Evolutionary conservation across 1,284 basidiomycete genomes (phyloP).

Genomic region (Tilletia caries): DNA sequence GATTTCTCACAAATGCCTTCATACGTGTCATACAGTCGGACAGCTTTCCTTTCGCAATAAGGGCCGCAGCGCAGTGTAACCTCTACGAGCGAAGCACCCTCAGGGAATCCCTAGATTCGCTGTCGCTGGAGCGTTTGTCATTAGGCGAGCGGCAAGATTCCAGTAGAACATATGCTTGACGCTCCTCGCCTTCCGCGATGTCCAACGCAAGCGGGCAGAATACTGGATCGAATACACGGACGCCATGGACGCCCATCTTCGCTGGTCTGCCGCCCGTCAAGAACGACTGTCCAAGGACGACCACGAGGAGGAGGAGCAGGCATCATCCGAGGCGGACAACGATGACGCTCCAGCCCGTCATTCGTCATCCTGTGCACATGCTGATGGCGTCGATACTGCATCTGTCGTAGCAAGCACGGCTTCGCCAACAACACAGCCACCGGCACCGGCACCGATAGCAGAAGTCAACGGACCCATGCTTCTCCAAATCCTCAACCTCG

Average conservation of each 20-base stretch:
- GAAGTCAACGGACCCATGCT: slow-evolving; percentile 8
- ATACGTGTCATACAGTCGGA: too few species aligned
- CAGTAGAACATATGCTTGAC: too few species aligned
- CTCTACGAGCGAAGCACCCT: too few species aligned
- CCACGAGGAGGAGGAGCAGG: not conserved
- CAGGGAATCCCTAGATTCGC: too few species aligned
- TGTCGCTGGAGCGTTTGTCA: too few species aligned
- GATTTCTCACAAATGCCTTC: too few species aligned
- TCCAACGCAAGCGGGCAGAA: slow-evolving; percentile 3
- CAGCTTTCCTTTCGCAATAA: too few species aligned
- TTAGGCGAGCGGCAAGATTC: too few species aligned
- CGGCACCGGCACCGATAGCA: not conserved
- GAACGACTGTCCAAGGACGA: not conserved
- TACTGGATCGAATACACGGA: slow-evolving; percentile 8
- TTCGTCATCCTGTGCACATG: not conserved
- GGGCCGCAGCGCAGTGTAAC: too few species aligned
- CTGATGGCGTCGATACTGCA: not conserved
- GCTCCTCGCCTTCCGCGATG: slow-evolving; percentile 8
- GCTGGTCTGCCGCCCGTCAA: not conserved
- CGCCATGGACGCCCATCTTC: slow-evolving; percentile 8
- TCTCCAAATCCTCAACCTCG: slow-evolving; percentile 11
- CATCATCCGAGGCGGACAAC: not conserved
- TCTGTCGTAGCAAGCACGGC: not conserved
- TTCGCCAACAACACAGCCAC: not conserved
- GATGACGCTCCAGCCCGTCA: not conserved